Evolutionary conservation across 352 stramenopile genomes (phyloP).

Genomic region (Phytophthora syringae): DNA sequence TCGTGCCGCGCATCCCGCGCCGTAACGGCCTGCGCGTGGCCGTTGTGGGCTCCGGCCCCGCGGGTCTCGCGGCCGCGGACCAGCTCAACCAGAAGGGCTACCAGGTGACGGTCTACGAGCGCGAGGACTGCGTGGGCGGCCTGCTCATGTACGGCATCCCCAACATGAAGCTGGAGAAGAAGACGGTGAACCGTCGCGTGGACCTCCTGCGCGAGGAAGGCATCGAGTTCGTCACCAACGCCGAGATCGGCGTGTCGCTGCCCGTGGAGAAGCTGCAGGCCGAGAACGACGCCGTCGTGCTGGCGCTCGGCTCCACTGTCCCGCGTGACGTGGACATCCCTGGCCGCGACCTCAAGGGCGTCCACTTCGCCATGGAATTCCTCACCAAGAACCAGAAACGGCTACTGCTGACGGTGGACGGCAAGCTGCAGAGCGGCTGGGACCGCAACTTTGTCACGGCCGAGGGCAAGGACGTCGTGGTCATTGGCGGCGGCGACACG

Average conservation of each 20-base stretch:
- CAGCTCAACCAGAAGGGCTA: constrained; percentile 98
- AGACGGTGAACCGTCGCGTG: constrained; percentile 95
- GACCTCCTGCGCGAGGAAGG: constrained; percentile 95
- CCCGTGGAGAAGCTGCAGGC: constrained; percentile 74
- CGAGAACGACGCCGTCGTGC: constrained; percentile 93
- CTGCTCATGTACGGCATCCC: constrained; percentile 99
- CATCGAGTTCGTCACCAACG: constrained; percentile 97
- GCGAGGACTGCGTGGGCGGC: constrained; percentile 95
- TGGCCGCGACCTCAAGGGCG: constrained; percentile 91
- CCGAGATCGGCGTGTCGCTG: constrained; percentile 91
- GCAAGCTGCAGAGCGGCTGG: constrained; percentile 96
- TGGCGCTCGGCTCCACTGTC: constrained; percentile 95
- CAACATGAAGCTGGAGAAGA: constrained; percentile 99
- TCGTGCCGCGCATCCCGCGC: constrained; percentile 93
- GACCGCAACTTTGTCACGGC: constrained; percentile 95
- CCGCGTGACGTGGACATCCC: constrained; percentile 93
- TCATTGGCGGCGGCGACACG: constrained; percentile 97
- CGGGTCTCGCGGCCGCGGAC: constrained; percentile 94
- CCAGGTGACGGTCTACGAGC: constrained; percentile 97
- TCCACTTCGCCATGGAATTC: constrained; percentile 98
- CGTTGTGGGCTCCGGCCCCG: constrained; percentile 94
- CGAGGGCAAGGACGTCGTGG: constrained; percentile 97
- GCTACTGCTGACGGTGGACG: constrained; percentile 94
- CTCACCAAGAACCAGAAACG: constrained; percentile 98
- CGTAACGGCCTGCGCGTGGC: constrained; percentile 96